Base-by-base conservation (phyloP, 225 moss, liverwort and hornwort genomes). In the Climacium dendroides region DNA sequence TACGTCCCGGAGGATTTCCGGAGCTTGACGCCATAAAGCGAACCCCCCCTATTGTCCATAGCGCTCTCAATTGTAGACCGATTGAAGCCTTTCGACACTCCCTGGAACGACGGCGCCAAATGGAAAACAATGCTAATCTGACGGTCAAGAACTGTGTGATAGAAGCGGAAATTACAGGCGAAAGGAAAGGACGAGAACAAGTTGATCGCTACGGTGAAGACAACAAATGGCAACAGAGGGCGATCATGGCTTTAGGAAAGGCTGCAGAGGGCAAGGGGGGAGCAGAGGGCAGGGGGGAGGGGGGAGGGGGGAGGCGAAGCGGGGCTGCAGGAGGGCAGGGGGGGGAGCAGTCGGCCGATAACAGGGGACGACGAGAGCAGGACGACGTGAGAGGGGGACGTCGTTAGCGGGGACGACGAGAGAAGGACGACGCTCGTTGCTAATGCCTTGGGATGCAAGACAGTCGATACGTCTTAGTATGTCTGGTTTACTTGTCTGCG, bases 231-330 rank as follows among this genome's bases (percentile, higher is more conserved):
- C 18, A 30, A 14, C 69, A 24, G 25, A 24, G 15, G 29, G 47
- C 8, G 34, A 20, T 45, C 45, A 45, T 52, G 75, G 22, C 5
- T 34, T 22, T 35, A 50, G 5, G 8, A 8, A 37, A 75, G 34
- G 14, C 50, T 32, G 30, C 20, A 26, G 26, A 26, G 25, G 14
- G 12, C 3, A 14, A 3, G 3, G 19, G 18, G 32, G 7, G 61
- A 29, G 13, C 19, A 5, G 29, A 11, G 5, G 16, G 37, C 6
- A 5, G 13, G 5, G 30, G 25, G 20, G 19, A 19, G 16, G 11
- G 4, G 0, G 19, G 30, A 10, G 11, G 4, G 0, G 19, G 30
- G 16, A 7, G 4, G 0, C n/a, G n/a, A n/a, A n/a, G n/a, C n/a
- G n/a, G n/a, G 34, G 14, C 50, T 32, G 30, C 20, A 26, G 26